These are phyloP conservation scores for Neobulgaria alba DNA, from an alignment of 2,329 filamentous ascomycete genomes.

Conservation along the genomic window DNA sequence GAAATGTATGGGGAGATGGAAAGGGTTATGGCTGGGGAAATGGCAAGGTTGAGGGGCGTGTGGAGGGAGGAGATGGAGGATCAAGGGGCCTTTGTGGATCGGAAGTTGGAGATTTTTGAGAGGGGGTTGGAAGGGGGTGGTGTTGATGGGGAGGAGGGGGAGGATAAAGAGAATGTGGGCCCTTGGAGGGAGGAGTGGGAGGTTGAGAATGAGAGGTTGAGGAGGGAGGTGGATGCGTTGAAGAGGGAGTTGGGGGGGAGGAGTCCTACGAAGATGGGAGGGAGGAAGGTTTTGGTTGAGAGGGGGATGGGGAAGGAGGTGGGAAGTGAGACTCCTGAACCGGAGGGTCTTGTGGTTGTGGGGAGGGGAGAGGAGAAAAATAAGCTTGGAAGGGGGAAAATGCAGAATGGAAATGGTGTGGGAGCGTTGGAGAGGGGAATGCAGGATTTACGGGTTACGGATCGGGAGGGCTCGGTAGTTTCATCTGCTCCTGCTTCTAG, in stretches of 20 bases:
- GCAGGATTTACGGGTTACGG: background rate
- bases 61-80: conserved; percentile 72
- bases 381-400: background rate
- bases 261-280: conserved; percentile 32
- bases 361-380: background rate
- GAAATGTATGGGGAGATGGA: conserved; percentile 88
- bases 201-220: conserved; percentile 61
- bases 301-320: background rate
- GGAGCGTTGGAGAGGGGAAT: background rate
- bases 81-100: conserved; percentile 77
- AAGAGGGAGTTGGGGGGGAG: conserved; percentile 54
- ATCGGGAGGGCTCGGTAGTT: too few relatives aligned
- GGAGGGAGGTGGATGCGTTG: conserved; percentile 54
- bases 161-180: conserved; percentile 51
- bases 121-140: conserved; percentile 34
- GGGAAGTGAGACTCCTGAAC: background rate
- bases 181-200: conserved; percentile 48
- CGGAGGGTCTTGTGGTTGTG: background rate
- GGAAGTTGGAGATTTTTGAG: conserved; percentile 70
- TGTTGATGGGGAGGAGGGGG: conserved; percentile 31
- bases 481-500: too few relatives aligned
- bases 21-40: conserved; percentile 61
- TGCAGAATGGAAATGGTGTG: background rate
- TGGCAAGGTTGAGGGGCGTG: conserved; percentile 70
- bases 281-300: conserved; percentile 3